Conservation (phyloP, 1,139 yeast genomes). For the Yamadazyma dushanensis region DNA sequence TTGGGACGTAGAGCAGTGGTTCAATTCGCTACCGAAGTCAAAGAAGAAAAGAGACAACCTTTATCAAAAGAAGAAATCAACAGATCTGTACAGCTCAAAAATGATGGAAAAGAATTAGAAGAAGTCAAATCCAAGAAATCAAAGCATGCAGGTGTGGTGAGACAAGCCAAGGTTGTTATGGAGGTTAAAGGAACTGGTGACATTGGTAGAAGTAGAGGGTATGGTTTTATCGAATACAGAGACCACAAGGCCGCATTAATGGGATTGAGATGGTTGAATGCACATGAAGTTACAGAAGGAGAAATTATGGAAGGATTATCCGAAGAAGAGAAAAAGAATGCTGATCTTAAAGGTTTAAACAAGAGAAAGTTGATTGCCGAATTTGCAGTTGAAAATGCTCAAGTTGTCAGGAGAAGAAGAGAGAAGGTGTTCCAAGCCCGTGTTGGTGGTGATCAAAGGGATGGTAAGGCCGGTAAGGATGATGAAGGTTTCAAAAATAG, state of each 20-base stretch:
- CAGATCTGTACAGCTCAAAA: conserved; percentile 71
- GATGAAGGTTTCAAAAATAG: too few relatives aligned
- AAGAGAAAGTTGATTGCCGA: conserved; percentile 87
- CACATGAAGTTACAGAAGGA: conserved; percentile 73
- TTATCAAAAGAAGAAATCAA: conserved; percentile 84
- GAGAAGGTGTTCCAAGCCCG: conserved; percentile 60
- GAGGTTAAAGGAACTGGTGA: conserved; percentile 90
- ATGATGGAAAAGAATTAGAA: conserved; percentile 45
- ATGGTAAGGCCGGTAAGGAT: conserved; percentile 18
- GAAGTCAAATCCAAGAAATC: conserved; percentile 56
- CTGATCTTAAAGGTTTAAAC: conserved; percentile 51
- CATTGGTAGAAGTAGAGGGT: conserved; percentile 91
- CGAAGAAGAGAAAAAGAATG: conserved; percentile 64
- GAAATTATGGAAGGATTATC: conserved; percentile 73
- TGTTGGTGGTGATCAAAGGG: conserved; percentile 24
- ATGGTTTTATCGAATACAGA: conserved; percentile 90
- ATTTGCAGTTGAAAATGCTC: conserved; percentile 94
- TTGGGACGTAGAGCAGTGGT: conserved; percentile 94
- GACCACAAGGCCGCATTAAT: conserved; percentile 92
- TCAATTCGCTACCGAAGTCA: conserved; percentile 91
- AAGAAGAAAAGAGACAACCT: conserved; percentile 72
- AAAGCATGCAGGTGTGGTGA: conserved; percentile 83
- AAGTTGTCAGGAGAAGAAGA: conserved; percentile 85
- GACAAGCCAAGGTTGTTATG: conserved; percentile 88
- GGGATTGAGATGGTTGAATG: conserved; percentile 97